A percentile compares a stretch with the other conserved stretches of the same genome.
These are phyloP conservation scores for Silene uniflora DNA, from an alignment of 148 eudicot genomes.

Conservation along the genomic window DNA sequence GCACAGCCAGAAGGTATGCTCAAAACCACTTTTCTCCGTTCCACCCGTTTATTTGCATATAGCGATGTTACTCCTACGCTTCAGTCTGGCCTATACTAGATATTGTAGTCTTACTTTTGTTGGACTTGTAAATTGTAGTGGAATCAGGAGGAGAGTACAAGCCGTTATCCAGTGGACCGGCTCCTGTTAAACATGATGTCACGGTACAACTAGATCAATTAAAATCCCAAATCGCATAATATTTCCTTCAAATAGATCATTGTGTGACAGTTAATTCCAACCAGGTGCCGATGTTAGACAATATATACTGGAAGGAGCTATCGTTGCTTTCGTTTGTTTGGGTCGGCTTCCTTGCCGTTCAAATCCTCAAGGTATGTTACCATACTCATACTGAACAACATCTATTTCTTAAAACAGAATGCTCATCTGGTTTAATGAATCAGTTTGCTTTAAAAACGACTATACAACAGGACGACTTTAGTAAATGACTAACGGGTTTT, in stretches of 20 bases:
- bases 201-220: slow-evolving; percentile 20
- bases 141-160: slow-evolving; percentile 51
- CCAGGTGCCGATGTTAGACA: slow-evolving; percentile 50
- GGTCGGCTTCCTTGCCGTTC: slow-evolving; percentile 61
- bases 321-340: slow-evolving; percentile 55
- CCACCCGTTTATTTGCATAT: too few relatives aligned
- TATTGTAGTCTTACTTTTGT: background rate
- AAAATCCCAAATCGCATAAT: background rate
- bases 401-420: too few relatives aligned
- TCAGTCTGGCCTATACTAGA: too few relatives aligned
- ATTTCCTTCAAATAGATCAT: background rate
- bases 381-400: too few relatives aligned
- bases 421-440: background rate
- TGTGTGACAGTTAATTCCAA: background rate
- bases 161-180: slow-evolving; percentile 51
- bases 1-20: background rate
- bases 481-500: too few relatives aligned
- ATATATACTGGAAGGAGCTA: slow-evolving; percentile 68
- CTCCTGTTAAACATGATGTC: slow-evolving; percentile 27
- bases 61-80: too few relatives aligned
- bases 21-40: too few relatives aligned
- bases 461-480: too few relatives aligned
- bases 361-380: slow-evolving; percentile 62
- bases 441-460: background rate
- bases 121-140: slow-evolving; percentile 25